Conservation (phyloP, 306 rosid species). For the Parietaria judaica region DNA sequence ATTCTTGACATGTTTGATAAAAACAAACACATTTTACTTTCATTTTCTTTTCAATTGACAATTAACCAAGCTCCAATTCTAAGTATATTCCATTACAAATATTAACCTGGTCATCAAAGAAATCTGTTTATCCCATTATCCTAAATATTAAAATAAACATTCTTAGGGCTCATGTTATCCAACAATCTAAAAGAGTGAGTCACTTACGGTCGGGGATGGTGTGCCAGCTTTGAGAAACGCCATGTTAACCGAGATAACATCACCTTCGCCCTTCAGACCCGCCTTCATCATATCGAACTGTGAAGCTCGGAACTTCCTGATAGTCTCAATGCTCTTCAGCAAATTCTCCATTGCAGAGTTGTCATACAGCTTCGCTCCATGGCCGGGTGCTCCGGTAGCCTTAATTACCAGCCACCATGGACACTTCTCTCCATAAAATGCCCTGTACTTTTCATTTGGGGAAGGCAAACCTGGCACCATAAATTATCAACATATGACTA, state of each 20-base stretch:
- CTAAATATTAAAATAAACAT: not conserved
- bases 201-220: conserved; percentile 78
- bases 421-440: conserved; percentile 67
- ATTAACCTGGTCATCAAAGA: not conserved
- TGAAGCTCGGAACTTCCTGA: conserved; percentile 68
- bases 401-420: conserved; percentile 87
- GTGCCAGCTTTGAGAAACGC: conserved; percentile 83
- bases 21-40: not conserved
- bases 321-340: conserved; percentile 71
- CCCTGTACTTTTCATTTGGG: conserved; percentile 50
- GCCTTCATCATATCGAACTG: conserved; percentile 81
- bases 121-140: not conserved
- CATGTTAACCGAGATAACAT: conserved; percentile 76
- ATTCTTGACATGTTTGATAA: not conserved
- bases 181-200: conserved; percentile 5
- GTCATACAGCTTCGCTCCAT: conserved; percentile 92
- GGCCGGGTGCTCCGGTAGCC: conserved; percentile 85
- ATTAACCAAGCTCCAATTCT: not conserved
- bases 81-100: not conserved
- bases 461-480: conserved; percentile 61
- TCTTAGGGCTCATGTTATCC: not conserved
- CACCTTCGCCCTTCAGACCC: conserved; percentile 74
- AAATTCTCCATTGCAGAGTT: conserved; percentile 90
- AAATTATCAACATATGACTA: not conserved
- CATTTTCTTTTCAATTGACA: not conserved